Percentiles rank a stretch among this genome's conserved stretches.
Evolutionary conservation across 306 rosid species (phyloP).

Genomic region (Medicago arabica): DNA sequence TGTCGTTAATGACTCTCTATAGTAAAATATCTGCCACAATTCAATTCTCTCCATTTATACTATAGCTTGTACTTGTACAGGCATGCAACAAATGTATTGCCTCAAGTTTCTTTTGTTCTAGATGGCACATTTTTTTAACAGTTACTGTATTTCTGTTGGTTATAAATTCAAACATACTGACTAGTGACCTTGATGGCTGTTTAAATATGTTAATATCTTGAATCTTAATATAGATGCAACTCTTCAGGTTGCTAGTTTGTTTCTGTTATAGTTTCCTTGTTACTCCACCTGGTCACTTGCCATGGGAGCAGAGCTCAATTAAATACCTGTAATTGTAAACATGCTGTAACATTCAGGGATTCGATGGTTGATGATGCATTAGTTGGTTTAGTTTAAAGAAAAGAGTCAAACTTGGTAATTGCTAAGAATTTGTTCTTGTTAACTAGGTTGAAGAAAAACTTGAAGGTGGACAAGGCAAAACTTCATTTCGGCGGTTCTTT

Average conservation of each 20-base stretch:
- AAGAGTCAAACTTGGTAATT: constrained; percentile 28
- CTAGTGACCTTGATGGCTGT: background rate
- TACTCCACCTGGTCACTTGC: constrained; percentile 19
- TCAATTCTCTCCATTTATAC: constrained; percentile 20
- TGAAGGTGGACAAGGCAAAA: constrained; percentile 94
- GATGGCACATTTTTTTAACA: constrained; percentile 1
- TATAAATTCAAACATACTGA: constrained; percentile 9
- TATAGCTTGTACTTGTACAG: background rate
- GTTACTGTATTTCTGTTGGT: constrained; percentile 5
- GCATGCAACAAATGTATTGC: background rate
- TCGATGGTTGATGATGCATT: constrained; percentile 19
- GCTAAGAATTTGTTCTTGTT: constrained; percentile 40
- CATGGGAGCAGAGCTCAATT: constrained; percentile 21
- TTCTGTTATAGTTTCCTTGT: constrained; percentile 11
- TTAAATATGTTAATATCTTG: constrained; percentile 30
- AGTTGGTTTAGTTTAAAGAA: constrained; percentile 29
- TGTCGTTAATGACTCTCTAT: constrained; percentile 33
- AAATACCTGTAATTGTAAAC: constrained; percentile 14
- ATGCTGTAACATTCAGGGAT: constrained; percentile 23
- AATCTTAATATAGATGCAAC: constrained; percentile 29
- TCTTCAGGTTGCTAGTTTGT: constrained; percentile 30
- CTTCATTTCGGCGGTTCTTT: constrained; percentile 76
- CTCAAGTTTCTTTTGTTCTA: constrained; percentile 22
- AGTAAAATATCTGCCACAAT: constrained; percentile 19
- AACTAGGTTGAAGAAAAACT: constrained; percentile 96